These are phyloP conservation scores for Coemansia javaensis DNA, from an alignment of 192 early-diverging fungal species.

Conservation along the genomic window DNA sequence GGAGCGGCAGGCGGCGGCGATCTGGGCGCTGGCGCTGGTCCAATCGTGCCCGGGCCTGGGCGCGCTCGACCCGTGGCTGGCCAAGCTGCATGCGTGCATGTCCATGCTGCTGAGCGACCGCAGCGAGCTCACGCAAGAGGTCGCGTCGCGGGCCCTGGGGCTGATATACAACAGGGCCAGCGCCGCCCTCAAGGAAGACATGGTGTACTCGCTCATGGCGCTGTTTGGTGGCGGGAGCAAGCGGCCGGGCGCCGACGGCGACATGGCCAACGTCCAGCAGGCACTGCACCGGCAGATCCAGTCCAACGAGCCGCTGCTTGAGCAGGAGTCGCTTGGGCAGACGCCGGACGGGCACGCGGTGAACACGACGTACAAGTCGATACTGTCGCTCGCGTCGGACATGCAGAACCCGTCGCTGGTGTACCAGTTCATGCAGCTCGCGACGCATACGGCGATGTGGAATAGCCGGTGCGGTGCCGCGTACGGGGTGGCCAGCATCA, in stretches of 20 bases:
- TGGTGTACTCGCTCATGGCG: conserved; percentile 34
- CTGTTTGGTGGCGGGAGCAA: conserved; percentile 21
- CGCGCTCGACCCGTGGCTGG: conserved; percentile 46
- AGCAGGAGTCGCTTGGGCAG: conserved; percentile 25
- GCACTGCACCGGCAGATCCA: conserved; percentile 22
- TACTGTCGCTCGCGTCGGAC: conserved; percentile 85
- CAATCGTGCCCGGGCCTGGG: conserved; percentile 21
- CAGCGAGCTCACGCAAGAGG: conserved; percentile 58
- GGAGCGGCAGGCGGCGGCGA: conserved; percentile 33
- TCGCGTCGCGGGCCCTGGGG: conserved; percentile 29
- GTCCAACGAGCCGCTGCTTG: conserved; percentile 31
- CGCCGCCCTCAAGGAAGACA: conserved; percentile 20
- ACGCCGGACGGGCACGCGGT: conserved; percentile 28
- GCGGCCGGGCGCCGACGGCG: conserved; percentile 3
- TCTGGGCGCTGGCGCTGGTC: conserved; percentile 34
- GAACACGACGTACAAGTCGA: conserved; percentile 67
- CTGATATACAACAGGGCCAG: conserved; percentile 38
- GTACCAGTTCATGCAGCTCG: conserved; percentile 90
- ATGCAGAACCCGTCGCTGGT: conserved; percentile 92
- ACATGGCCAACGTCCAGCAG: conserved; percentile 3
- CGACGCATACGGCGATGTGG: conserved; percentile 90
- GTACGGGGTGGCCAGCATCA: conserved; percentile 80
- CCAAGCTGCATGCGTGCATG: conserved; percentile 71
- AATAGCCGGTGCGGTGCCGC: conserved; percentile 82
- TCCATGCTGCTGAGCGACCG: conserved; percentile 71